Evolutionary conservation across 345 rosid species (phyloP).

Genomic region (Nephelium lappaceum): DNA sequence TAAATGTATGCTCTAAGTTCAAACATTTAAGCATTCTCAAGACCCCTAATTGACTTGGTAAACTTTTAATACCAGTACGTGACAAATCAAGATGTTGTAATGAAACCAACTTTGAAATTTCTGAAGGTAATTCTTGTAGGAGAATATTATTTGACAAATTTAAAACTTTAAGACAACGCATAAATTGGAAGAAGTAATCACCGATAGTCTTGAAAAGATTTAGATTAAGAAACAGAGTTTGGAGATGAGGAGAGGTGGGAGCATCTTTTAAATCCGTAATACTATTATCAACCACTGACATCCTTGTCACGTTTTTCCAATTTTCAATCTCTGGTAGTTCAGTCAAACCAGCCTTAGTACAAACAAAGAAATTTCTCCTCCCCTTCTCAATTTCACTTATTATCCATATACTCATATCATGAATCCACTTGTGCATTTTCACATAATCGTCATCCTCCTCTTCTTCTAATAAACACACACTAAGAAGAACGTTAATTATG

Average conservation of each 20-base stretch:
- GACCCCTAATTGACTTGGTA: background rate
- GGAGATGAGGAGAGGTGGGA: slow-evolving; percentile 6
- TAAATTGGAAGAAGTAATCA: background rate
- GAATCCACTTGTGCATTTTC: slow-evolving; percentile 8
- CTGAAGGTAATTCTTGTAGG: background rate
- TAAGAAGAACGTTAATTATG: slow-evolving; percentile 12
- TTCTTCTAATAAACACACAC: background rate
- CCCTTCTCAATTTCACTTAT: background rate
- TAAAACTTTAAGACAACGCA: background rate
- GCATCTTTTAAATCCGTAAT: background rate
- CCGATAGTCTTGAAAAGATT: background rate
- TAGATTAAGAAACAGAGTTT: background rate
- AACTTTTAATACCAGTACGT: background rate
- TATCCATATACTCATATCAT: slow-evolving; percentile 19
- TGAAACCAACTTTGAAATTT: background rate
- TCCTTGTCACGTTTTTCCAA: slow-evolving; percentile 1
- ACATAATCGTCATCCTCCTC: background rate
- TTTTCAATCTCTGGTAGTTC: background rate
- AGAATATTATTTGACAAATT: background rate
- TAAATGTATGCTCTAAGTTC: background rate
- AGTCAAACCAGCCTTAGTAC: background rate
- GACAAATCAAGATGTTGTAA: background rate
- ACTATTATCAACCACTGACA: background rate
- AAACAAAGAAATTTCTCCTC: background rate
- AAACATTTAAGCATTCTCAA: background rate